Conservation (phyloP, 306 rosid species). For the Rosa rugosa region DNA sequence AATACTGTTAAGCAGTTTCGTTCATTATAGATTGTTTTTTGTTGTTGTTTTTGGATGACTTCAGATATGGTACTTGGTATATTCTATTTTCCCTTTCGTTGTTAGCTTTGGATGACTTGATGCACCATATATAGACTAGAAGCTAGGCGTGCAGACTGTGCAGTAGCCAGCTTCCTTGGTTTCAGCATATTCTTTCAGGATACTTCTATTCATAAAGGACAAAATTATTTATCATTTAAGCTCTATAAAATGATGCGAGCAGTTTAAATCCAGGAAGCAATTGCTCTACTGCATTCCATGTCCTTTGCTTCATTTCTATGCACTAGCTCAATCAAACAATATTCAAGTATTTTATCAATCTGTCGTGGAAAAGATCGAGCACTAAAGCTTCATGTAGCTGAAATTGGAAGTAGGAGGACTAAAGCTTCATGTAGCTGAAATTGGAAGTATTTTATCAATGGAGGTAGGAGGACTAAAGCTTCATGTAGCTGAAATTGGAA, state of each 20-base stretch:
- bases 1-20: background rate
- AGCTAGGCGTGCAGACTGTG: background rate
- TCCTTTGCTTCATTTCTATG: background rate
- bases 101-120: background rate
- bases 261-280: background rate
- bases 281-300: background rate
- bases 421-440: slow-evolving; percentile 69
- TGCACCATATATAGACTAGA: background rate
- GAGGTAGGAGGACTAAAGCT: slow-evolving; percentile 65
- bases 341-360: background rate
- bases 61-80: background rate
- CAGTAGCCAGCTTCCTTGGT: background rate
- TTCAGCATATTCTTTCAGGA: background rate
- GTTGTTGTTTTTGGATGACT: background rate
- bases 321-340: background rate
- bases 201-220: background rate
- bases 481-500: slow-evolving; percentile 69
- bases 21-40: background rate
- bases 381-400: slow-evolving; percentile 70
- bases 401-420: slow-evolving; percentile 59
- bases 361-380: slow-evolving; percentile 62
- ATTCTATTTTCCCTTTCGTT: background rate
- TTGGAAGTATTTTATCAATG: no score
- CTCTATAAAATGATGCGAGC: background rate
- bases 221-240: background rate